These are phyloP conservation scores for Theobroma grandiflorum DNA, from an alignment of 441 rosid species.

Conservation along the genomic window DNA sequence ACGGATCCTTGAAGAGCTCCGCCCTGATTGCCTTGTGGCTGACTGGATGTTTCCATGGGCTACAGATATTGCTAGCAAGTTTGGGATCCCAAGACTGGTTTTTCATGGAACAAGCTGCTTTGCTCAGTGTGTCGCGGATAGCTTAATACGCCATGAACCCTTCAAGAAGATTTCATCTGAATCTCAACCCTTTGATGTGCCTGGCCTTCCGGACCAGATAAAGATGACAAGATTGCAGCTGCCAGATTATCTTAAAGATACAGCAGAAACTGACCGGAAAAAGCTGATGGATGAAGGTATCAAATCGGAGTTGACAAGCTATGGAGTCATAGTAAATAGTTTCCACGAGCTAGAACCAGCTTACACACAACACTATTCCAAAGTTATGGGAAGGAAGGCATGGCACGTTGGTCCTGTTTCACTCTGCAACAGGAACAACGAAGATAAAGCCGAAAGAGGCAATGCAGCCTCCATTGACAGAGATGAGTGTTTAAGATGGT, in stretches of 20 bases:
- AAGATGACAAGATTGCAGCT: constrained; percentile 50
- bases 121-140: not conserved
- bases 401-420: constrained; percentile 34
- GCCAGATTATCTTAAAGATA: not conserved
- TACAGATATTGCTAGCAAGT: constrained; percentile 39
- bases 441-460: constrained; percentile 44
- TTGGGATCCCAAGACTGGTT: constrained; percentile 50
- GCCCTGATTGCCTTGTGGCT: constrained; percentile 44
- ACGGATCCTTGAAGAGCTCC: constrained; percentile 18
- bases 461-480: constrained; percentile 44
- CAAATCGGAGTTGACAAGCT: constrained; percentile 43
- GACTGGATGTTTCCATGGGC: constrained; percentile 51
- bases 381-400: constrained; percentile 38
- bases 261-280: not conserved
- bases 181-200: constrained; percentile 44
- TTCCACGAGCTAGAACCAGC: constrained; percentile 60
- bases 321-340: constrained; percentile 55
- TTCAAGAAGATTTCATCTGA: constrained; percentile 33
- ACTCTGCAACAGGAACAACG: constrained; percentile 35
- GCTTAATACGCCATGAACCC: constrained; percentile 33
- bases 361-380: constrained; percentile 51
- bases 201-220: constrained; percentile 49
- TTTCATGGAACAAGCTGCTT: constrained; percentile 47
- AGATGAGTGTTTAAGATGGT: constrained; percentile 57
- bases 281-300: constrained; percentile 19